Evolutionary conservation across 2,329 filamentous ascomycete genomes (phyloP).

Genomic region (Sarocladium oryzae): DNA sequence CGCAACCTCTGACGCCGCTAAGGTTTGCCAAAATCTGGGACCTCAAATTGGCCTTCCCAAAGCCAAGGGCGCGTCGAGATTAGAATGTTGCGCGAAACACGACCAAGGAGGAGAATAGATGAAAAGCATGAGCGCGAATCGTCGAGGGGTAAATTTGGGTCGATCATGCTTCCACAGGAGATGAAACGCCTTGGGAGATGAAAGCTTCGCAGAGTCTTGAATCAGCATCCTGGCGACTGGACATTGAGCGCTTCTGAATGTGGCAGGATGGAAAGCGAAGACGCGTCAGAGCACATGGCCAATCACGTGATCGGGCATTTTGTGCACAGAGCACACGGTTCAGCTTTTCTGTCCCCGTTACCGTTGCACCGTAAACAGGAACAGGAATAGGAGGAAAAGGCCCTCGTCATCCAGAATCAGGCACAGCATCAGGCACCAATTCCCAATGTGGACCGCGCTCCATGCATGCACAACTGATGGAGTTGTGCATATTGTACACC

Average conservation of each 20-base stretch:
- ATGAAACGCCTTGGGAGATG: slow-evolving; percentile 4
- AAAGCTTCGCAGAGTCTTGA: background rate
- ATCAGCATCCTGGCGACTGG: background rate
- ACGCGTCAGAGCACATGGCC: background rate
- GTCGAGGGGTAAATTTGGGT: background rate
- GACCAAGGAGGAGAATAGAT: background rate
- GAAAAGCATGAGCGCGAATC: background rate
- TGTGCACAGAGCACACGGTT: no score
- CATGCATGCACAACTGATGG: background rate
- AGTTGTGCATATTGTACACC: background rate
- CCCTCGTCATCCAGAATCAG: background rate
- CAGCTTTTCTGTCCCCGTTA: no score
- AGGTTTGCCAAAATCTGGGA: background rate
- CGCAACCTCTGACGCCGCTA: slow-evolving; percentile 1
- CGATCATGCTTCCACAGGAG: slow-evolving; percentile 2
- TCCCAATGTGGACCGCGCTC: background rate
- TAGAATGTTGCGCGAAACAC: background rate
- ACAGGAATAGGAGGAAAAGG: background rate
- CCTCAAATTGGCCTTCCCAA: background rate
- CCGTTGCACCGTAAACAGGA: no score
- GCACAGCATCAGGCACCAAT: slow-evolving; percentile 7
- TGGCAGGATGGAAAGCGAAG: background rate
- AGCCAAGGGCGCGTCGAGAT: slow-evolving; percentile 6
- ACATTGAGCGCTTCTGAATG: no score
- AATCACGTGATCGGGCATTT: background rate